Evolutionary conservation across 2,329 filamentous ascomycete genomes (phyloP).

Genomic region (Diaporthe sp.): DNA sequence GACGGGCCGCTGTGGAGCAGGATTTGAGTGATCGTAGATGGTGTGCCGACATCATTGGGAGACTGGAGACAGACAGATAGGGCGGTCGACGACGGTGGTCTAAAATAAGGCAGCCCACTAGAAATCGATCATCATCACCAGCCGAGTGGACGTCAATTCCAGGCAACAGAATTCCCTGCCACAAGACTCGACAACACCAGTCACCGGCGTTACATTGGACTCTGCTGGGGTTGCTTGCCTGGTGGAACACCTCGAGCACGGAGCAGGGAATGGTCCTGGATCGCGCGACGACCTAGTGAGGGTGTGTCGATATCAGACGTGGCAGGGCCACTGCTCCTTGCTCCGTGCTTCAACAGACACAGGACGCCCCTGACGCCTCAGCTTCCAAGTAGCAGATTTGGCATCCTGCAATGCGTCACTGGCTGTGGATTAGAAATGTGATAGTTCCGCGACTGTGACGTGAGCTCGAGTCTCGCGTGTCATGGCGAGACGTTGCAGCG

Average conservation of each 20-base stretch:
- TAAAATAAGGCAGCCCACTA: constrained; percentile 1
- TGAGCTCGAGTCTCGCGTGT: neutral
- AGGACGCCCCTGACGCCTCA: neutral
- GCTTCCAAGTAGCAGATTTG: too few relatives aligned
- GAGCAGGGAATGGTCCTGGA: neutral
- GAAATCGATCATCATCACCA: neutral
- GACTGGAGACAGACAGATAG: neutral
- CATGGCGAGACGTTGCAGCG: neutral
- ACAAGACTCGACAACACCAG: constrained; percentile 19
- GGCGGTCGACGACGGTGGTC: neutral
- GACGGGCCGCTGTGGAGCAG: constrained; percentile 7
- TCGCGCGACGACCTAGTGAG: neutral
- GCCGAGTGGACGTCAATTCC: constrained; percentile 9
- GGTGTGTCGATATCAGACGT: constrained; percentile 11
- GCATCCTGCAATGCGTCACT: neutral
- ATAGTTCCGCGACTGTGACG: neutral
- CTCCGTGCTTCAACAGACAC: too few relatives aligned
- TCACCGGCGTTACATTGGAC: neutral
- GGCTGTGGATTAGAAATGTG: neutral
- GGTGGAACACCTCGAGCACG: neutral
- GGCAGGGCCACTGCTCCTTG: neutral
- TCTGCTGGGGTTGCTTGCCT: neutral
- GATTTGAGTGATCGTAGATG: constrained; percentile 11
- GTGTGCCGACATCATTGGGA: neutral
- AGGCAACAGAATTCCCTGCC: constrained; percentile 35